Base-by-base conservation (phyloP, 495 filamentous ascomycete species). In the Neurospora sp. region DNA sequence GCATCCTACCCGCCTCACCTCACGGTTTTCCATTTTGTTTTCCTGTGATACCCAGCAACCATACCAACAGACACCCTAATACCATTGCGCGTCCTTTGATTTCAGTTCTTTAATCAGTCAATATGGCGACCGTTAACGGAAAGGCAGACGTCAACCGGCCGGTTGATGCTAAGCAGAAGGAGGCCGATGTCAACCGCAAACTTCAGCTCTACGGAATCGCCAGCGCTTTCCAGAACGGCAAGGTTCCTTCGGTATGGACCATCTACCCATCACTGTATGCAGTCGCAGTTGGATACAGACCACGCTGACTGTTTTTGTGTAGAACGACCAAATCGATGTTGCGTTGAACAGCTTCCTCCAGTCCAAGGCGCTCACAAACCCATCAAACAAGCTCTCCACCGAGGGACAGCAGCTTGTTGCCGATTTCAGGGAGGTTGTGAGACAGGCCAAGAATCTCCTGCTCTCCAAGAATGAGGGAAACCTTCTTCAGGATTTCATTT, bases 391-490 rank as follows among this genome's bases (percentile, higher is more conserved):
- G 81, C 89, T 99, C 10, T 98, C 95, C 0, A 71, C 86, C 3
- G 96, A 98, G 73, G 96, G 96, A 31, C 89, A 87, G 75, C 82
- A 82, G 20, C 89, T 99, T 2, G 89, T 98, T 5, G 83, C 82
- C 41, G 94, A 98, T 76, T 85, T 96, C 70, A 87, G 88, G 40
- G 86, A 93, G 74, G 93, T 97, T 66, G 92, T 99, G 69, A 91
- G 94, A 73, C 89, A 97, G 78, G 92, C 96, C 16, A 97, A 98
- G 83, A 80, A 89, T 42, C 84, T 98, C 14, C 86, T 98, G n/a
- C 85, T 99, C 41, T 91, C 89, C 81, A 99, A 99, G 89, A 99
- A 99, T 78, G 88, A 97, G 40, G 96, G 94, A 75, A 93, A 99
- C 76, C 83, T 98, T 37, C 82, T 99, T 11, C 96, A 99, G 76